Evolutionary conservation across 257 asterid genomes (phyloP), one percentile per base, ranked within the genome.

Genomic region (Lavandula angustifolia): DNA sequence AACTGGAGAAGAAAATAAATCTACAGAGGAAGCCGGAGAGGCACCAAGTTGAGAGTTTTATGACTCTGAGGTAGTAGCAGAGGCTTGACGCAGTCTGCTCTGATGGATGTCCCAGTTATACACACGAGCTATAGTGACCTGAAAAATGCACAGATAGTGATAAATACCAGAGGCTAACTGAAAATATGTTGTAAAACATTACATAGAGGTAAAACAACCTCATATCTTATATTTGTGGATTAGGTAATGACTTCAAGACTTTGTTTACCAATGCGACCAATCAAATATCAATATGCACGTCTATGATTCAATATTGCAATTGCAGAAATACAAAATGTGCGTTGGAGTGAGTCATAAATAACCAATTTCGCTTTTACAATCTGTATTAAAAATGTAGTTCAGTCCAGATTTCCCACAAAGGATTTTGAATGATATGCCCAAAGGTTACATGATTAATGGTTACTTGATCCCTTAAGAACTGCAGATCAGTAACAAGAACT

Each of bases 91-190:
- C 59, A 80, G 69, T 72, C 88, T 85, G 18, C 95, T 87, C 70
- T 88, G 96, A 75, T 88, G 92, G 40, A 91, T 95, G 32, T 92
- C 98, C 96, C 96, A 86, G 75, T 92, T 92, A 73, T 92, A 92
- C 48, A 88, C 87, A 5, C 98, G 92, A 54, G 98, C 95, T 54
- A 81, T 83, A 1, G 94, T 92, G 29, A 92, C 98, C 98, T 92
- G 84, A 64, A 61, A 71, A 74, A 50, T 33, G 43, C 62, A 62
- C 50, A 5, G 9, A 5, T 56, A 41, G n/a, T 16, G 52, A 62
- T 44, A 38, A 60, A 76, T 22, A 69, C 43, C 29, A 35, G 18
- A 44, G 54, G 18, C 10, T 31, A 59, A 46, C 42, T 9, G 7
- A 64, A 7, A 14, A 34, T 59, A 43, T 3, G 41, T 3, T 18